phyloP scores from a whole-genome alignment of 345 rosid species.

The Litchi chinensis region DNA sequence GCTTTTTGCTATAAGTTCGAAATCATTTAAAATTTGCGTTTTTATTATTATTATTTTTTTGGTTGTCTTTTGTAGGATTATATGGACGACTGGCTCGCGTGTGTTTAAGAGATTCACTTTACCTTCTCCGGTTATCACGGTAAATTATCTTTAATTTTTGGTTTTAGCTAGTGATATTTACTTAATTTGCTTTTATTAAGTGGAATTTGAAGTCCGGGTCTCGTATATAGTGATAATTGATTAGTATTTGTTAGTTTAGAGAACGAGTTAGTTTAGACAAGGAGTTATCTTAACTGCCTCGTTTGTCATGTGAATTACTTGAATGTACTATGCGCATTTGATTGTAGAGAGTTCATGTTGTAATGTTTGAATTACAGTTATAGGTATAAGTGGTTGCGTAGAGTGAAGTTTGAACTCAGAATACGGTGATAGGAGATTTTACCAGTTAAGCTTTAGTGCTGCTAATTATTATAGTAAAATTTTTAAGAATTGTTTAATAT shows the following conservation, averaged over 20 bases:
- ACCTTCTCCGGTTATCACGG: slow-evolving; percentile 64
- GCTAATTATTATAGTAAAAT: no score
- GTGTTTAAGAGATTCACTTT: slow-evolving; percentile 73
- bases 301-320: neutral
- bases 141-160: slow-evolving; percentile 12
- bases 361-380: neutral
- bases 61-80: slow-evolving; percentile 46
- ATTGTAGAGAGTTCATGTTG: neutral
- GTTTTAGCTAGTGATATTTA: neutral
- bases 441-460: no score
- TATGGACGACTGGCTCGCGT: slow-evolving; percentile 70
- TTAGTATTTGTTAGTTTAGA: neutral
- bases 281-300: neutral
- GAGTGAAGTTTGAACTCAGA: no score
- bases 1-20: no score
- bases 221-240: neutral
- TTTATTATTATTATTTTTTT: neutral
- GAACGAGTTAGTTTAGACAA: neutral
- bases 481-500: neutral
- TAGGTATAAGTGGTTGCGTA: neutral
- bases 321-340: neutral
- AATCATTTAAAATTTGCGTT: neutral
- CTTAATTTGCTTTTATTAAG: neutral
- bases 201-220: neutral
- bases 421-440: no score